phyloP scores from a whole-genome alignment of 495 filamentous ascomycete species.

The Podospora bellae-mahoneyi region DNA sequence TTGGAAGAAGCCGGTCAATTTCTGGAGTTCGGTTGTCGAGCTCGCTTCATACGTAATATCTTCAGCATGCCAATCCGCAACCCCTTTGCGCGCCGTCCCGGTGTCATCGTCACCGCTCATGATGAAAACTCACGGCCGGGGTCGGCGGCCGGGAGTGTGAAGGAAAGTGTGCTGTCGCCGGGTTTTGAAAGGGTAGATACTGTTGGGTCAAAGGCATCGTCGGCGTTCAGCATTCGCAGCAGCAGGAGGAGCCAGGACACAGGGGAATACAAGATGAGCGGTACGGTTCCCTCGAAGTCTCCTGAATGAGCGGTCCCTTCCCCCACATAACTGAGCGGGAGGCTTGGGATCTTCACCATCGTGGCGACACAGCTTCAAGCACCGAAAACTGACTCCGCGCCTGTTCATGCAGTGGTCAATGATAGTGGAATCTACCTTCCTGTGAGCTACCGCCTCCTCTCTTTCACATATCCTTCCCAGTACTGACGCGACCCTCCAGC shows the following conservation, averaged over 20 bases:
- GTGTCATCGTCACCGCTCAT: constrained; percentile 37
- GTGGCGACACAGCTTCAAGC: not conserved
- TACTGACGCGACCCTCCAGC: constrained; percentile 47
- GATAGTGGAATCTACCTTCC: constrained; percentile 96
- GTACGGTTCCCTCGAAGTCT: constrained; percentile 44
- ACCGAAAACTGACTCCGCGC: not conserved
- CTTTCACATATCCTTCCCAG: not conserved
- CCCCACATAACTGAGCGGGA: not conserved
- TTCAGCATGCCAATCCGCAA: constrained; percentile 73
- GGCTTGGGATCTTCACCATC: not conserved
- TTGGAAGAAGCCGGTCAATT: not conserved
- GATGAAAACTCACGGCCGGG: constrained; percentile 56
- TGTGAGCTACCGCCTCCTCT: constrained; percentile 47
- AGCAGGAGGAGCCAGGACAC: constrained; percentile 54
- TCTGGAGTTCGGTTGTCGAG: not conserved
- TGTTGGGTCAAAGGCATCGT: constrained; percentile 53
- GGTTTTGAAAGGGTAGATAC: constrained; percentile 55
- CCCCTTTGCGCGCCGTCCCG: constrained; percentile 61
- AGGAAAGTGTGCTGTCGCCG: constrained; percentile 24
- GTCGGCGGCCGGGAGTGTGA: constrained; percentile 23
- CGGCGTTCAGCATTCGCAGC: constrained; percentile 60
- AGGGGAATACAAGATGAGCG: constrained; percentile 78
- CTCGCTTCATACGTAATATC: not conserved
- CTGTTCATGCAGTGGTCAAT: constrained; percentile 70
- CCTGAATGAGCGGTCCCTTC: not conserved